These are phyloP conservation scores for Hirschfeldia incana DNA, from an alignment of 345 rosid genomes.

Conservation along the genomic window DNA sequence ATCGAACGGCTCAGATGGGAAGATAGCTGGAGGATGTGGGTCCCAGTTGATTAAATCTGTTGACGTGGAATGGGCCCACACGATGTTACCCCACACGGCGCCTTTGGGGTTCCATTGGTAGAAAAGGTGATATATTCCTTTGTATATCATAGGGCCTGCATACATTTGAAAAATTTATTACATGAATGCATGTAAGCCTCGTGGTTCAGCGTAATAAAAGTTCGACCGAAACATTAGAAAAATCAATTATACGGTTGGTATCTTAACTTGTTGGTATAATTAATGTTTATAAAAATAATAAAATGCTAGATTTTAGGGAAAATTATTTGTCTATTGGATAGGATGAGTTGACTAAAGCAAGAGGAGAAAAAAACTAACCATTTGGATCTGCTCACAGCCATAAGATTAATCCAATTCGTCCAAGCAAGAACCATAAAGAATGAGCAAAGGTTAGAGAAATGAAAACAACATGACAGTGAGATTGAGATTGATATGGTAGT, in stretches of 20 bases:
- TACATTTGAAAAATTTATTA: background rate
- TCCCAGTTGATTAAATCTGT: slow-evolving; percentile 67
- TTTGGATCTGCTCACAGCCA: slow-evolving; percentile 60
- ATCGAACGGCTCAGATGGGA: slow-evolving; percentile 56
- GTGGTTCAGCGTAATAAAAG: slow-evolving; percentile 30
- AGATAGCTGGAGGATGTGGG: slow-evolving; percentile 57
- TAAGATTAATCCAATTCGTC: slow-evolving; percentile 19
- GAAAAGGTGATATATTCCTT: slow-evolving; percentile 71
- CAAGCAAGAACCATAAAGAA: slow-evolving; percentile 21
- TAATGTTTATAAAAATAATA: background rate
- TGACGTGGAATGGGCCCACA: slow-evolving; percentile 89
- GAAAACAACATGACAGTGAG: background rate
- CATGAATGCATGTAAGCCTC: background rate
- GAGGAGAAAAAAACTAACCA: slow-evolving; percentile 47
- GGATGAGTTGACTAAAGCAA: slow-evolving; percentile 35
- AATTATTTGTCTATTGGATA: slow-evolving; percentile 35
- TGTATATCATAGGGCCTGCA: slow-evolving; percentile 70
- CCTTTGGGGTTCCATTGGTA: slow-evolving; percentile 76
- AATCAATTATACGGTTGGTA: slow-evolving; percentile 17
- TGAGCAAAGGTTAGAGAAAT: slow-evolving; percentile 1
- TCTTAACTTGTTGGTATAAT: slow-evolving; percentile 24
- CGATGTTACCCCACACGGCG: slow-evolving; percentile 71
- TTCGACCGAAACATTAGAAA: slow-evolving; percentile 21
- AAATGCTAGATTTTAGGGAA: slow-evolving; percentile 8
- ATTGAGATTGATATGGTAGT: background rate